A percentile compares a stretch with the other conserved stretches of the same genome.
phyloP scores from a whole-genome alignment of 169 alveolate species.

The Plasmodium blacklocki region DNA sequence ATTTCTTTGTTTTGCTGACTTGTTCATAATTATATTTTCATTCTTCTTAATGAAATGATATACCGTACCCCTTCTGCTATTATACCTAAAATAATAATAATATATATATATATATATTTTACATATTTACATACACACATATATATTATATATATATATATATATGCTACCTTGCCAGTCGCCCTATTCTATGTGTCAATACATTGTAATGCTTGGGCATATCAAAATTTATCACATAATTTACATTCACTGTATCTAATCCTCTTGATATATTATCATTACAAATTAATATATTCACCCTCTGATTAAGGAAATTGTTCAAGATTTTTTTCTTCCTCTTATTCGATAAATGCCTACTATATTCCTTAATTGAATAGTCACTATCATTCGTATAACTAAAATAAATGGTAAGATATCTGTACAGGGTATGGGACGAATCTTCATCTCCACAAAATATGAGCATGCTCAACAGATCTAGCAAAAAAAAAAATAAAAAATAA shows the following conservation, averaged over 20 bases:
- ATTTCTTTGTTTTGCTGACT: conserved; percentile 45
- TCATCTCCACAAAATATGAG: conserved; percentile 36
- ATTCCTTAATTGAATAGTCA: conserved; percentile 25
- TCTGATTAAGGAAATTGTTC: conserved; percentile 20
- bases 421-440: conserved; percentile 22
- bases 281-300: conserved; percentile 88
- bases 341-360: conserved; percentile 22
- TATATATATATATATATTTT: background rate
- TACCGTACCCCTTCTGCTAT: conserved; percentile 50
- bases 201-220: conserved; percentile 86
- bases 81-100: conserved; percentile 21
- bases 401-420: conserved; percentile 47
- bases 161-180: conserved; percentile 52
- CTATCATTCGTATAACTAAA: conserved; percentile 33
- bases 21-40: conserved; percentile 19
- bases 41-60: conserved; percentile 44
- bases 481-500: background rate
- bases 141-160: background rate
- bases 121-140: too few species aligned
- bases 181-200: conserved; percentile 63
- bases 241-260: conserved; percentile 91
- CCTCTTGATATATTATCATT: conserved; percentile 96
- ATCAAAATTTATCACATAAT: conserved; percentile 92
- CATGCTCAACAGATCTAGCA: conserved; percentile 40
- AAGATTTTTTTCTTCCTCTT: conserved; percentile 16